These are phyloP conservation scores for Eimeria mitis DNA, from an alignment of 169 alveolate genomes.

Conservation along the genomic window DNA sequence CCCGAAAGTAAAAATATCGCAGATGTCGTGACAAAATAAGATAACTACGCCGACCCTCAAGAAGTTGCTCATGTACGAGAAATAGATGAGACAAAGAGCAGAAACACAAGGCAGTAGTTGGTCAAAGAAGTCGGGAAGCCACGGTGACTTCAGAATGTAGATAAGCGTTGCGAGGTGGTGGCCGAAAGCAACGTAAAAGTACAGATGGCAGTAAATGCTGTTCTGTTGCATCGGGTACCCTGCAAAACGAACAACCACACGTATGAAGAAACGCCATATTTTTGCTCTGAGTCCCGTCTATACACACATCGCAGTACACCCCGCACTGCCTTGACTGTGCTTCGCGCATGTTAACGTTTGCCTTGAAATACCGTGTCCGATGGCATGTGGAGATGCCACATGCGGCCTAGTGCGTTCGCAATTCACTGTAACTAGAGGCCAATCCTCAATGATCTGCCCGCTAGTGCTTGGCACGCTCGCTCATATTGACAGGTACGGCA, in stretches of 20 bases:
- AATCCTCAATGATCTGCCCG: background rate
- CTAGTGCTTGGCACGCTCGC: background rate
- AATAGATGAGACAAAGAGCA: constrained; percentile 86
- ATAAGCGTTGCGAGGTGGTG: constrained; percentile 84
- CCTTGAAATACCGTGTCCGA: background rate
- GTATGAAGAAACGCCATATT: background rate
- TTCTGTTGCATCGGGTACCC: constrained; percentile 87
- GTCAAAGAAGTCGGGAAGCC: constrained; percentile 87
- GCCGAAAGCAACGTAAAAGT: constrained; percentile 87
- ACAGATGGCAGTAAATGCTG: constrained; percentile 82
- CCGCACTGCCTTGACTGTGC: background rate
- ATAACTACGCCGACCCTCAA: constrained; percentile 87
- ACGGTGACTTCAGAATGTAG: constrained; percentile 82
- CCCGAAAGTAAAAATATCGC: constrained; percentile 88
- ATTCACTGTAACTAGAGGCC: background rate
- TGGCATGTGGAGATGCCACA: background rate
- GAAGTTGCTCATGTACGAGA: constrained; percentile 87
- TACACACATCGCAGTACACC: background rate
- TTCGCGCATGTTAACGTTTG: background rate
- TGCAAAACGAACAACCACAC: constrained; percentile 49
- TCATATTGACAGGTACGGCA: background rate
- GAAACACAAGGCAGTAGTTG: constrained; percentile 85
- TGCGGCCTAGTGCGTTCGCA: background rate
- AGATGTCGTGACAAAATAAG: constrained; percentile 87
- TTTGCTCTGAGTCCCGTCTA: background rate